Evolutionary conservation across 495 filamentous ascomycete genomes (phyloP).

Genomic region (Xylaria venustula): DNA sequence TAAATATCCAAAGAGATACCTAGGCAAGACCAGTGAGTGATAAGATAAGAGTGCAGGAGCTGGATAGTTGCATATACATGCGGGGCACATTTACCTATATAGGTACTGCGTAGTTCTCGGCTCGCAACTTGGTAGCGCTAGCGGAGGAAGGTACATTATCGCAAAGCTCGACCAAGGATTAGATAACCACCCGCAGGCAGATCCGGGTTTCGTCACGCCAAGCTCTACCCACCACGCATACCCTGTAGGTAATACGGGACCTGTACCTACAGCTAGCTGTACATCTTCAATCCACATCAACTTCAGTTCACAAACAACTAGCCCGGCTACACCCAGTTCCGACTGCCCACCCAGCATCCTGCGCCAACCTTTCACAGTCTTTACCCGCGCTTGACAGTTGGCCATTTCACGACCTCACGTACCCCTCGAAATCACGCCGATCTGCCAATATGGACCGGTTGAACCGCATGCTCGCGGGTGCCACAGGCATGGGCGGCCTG

Average conservation of each 20-base stretch:
- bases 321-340: background rate
- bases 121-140: no score
- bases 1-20: background rate
- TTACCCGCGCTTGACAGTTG: background rate
- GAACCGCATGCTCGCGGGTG: conserved; percentile 75
- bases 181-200: conserved; percentile 12
- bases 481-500: conserved; percentile 74
- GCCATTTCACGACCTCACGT: background rate
- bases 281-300: background rate
- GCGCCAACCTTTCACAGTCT: background rate
- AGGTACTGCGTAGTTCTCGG: no score
- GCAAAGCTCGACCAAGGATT: background rate
- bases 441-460: conserved; percentile 73
- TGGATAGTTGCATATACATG: no score
- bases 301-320: background rate
- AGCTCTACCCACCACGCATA: background rate
- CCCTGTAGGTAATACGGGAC: background rate
- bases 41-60: conserved; percentile 2
- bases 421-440: conserved; percentile 1
- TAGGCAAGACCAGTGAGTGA: background rate
- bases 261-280: conserved; percentile 5
- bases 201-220: conserved; percentile 16
- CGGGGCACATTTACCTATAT: no score
- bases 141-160: no score
- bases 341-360: background rate